Evolutionary conservation across 2,329 filamentous ascomycete genomes (phyloP).

Genomic region (Neonectria punicea): DNA sequence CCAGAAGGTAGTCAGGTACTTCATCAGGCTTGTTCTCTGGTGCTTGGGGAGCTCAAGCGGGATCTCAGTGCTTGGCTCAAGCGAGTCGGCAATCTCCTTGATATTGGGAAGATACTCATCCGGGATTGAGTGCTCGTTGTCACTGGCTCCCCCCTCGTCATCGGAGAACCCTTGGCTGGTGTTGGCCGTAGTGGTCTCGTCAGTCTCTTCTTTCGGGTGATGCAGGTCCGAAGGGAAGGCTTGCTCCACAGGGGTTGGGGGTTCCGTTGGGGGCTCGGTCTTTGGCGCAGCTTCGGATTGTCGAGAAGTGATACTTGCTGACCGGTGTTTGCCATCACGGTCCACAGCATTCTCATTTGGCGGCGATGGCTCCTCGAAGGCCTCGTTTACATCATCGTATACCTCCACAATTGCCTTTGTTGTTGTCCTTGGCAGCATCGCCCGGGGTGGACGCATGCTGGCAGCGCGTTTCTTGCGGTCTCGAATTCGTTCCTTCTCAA

Average conservation of each 20-base stretch:
- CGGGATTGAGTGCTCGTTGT: slow-evolving; percentile 74
- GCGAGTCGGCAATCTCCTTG: slow-evolving; percentile 70
- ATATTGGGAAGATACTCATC: slow-evolving; percentile 75
- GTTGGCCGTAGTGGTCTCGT: slow-evolving; percentile 43
- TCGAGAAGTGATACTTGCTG: slow-evolving; percentile 37
- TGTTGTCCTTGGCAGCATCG: slow-evolving; percentile 84
- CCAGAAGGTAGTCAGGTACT: slow-evolving; percentile 97
- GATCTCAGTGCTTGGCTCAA: slow-evolving; percentile 69
- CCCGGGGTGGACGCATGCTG: slow-evolving; percentile 77
- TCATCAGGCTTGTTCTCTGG: slow-evolving; percentile 92
- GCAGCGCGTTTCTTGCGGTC: slow-evolving; percentile 85
- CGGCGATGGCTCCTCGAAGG: slow-evolving; percentile 79
- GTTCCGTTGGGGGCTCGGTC: slow-evolving; percentile 31
- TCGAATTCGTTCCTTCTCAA: slow-evolving; percentile 90
- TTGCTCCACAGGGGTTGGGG: slow-evolving; percentile 39
- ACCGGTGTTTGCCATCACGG: slow-evolving; percentile 47
- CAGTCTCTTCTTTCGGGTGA: slow-evolving; percentile 42
- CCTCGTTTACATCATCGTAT: slow-evolving; percentile 92
- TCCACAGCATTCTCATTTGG: slow-evolving; percentile 57
- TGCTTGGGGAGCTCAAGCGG: slow-evolving; percentile 86
- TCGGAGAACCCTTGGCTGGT: slow-evolving; percentile 70
- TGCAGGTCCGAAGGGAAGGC: slow-evolving; percentile 38
- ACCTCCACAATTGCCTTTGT: slow-evolving; percentile 98
- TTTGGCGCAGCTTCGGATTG: slow-evolving; percentile 42
- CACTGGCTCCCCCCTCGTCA: slow-evolving; percentile 75